Conservation (phyloP, 2,329 filamentous ascomycete species). For the Delphinella strobiligena region DNA sequence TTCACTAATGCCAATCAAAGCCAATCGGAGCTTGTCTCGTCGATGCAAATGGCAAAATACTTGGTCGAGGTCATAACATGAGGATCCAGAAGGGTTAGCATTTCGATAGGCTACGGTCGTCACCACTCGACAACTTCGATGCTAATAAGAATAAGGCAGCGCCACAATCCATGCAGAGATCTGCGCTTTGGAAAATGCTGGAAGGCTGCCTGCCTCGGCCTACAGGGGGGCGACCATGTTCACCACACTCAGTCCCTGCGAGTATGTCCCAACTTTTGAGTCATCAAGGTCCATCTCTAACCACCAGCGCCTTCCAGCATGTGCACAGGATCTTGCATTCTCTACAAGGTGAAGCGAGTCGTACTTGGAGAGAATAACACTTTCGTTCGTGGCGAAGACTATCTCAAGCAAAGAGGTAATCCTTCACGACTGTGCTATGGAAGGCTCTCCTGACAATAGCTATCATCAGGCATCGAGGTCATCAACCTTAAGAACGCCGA, state of each 20-base stretch:
- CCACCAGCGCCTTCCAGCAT: conserved; percentile 39
- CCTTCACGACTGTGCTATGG: neutral
- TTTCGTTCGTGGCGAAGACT: conserved; percentile 61
- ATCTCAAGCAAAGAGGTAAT: conserved; percentile 49
- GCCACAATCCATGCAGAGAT: conserved; percentile 66
- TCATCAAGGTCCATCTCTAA: neutral
- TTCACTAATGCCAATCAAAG: neutral
- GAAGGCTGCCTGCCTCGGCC: conserved; percentile 54
- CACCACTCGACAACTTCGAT: no score
- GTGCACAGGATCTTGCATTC: conserved; percentile 66
- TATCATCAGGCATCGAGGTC: conserved; percentile 44
- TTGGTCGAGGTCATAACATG: conserved; percentile 65
- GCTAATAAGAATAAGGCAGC: no score
- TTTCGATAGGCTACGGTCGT: no score
- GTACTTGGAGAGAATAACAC: conserved; percentile 70
- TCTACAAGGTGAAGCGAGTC: conserved; percentile 63
- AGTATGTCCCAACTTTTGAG: neutral
- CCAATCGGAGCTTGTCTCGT: conserved; percentile 50
- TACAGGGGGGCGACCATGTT: conserved; percentile 53
- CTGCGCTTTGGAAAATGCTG: conserved; percentile 61
- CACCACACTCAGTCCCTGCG: neutral
- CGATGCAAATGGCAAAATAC: conserved; percentile 54
- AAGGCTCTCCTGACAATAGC: neutral
- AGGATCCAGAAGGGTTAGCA: conserved; percentile 65
- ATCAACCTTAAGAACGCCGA: conserved; percentile 55